Evolutionary conservation across 257 asterid genomes (phyloP).

Genomic region (Solanum chiquidenum): DNA sequence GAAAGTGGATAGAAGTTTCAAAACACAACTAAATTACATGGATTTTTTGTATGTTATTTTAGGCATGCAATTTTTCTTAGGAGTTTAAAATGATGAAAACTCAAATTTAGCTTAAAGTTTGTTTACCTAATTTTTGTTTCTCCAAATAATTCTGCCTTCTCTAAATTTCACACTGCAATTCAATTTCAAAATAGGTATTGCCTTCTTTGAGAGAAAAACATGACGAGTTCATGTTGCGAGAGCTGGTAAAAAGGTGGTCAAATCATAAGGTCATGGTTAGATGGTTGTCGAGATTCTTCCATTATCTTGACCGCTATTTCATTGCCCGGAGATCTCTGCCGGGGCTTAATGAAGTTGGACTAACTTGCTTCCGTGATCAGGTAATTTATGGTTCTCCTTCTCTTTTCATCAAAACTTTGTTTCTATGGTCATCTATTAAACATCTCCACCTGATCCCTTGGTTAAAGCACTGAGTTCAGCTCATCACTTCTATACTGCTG

Average conservation of each 20-base stretch:
- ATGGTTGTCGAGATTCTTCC: constrained; percentile 93
- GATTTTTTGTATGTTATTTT: not conserved
- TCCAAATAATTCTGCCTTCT: not conserved
- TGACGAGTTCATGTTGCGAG: constrained; percentile 92
- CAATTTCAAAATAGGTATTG: constrained; percentile 32
- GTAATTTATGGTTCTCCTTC: constrained; percentile 24
- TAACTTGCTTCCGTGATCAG: constrained; percentile 87
- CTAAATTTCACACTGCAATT: not conserved
- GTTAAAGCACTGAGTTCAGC: not conserved
- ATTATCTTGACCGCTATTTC: constrained; percentile 92
- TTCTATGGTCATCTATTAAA: not conserved
- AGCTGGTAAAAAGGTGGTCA: constrained; percentile 87
- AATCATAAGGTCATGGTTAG: constrained; percentile 97
- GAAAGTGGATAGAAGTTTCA: not conserved
- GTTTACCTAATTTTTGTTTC: not conserved
- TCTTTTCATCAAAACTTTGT: not conserved
- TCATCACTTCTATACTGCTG: not conserved
- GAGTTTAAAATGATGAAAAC: not conserved
- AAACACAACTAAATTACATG: not conserved
- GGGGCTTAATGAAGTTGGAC: constrained; percentile 81
- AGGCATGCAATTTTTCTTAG: not conserved
- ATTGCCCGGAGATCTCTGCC: constrained; percentile 97
- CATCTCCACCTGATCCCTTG: not conserved
- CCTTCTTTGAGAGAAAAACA: constrained; percentile 85
- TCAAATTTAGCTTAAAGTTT: not conserved